Percentiles rank a stretch among this genome's conserved stretches.
These are phyloP conservation scores for Nannochloropsis salina DNA, from an alignment of 108 stramenopile species.

Conservation along the genomic window DNA sequence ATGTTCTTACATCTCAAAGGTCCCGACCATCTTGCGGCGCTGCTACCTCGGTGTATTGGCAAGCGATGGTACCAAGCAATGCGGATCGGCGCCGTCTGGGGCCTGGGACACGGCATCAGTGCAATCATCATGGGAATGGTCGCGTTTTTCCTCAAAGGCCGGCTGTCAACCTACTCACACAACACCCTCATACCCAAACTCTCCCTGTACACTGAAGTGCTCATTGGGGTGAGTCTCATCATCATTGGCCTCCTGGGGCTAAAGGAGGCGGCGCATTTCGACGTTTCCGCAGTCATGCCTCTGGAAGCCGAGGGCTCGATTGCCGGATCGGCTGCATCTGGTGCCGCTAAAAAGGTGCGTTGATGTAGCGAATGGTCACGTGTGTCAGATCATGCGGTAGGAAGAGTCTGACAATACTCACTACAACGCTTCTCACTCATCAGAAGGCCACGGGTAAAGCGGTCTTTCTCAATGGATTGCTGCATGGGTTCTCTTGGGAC, in stretches of 20 bases:
- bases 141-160: conserved; percentile 72
- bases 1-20: background rate
- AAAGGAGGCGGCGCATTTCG: conserved; percentile 63
- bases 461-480: conserved; percentile 84
- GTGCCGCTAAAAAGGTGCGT: background rate
- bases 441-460: conserved; percentile 52
- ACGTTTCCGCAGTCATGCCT: conserved; percentile 19
- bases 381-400: background rate
- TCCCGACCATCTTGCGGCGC: conserved; percentile 82
- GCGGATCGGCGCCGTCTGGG: conserved; percentile 86
- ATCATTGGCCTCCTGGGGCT: conserved; percentile 85
- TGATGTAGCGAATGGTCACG: background rate
- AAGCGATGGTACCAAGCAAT: conserved; percentile 65
- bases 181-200: conserved; percentile 46
- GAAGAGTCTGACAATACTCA: background rate
- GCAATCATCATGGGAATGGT: conserved; percentile 71
- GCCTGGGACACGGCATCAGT: conserved; percentile 86
- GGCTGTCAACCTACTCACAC: conserved; percentile 39
- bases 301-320: conserved; percentile 15
- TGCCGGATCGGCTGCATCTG: background rate
- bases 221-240: conserved; percentile 77
- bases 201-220: conserved; percentile 66
- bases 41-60: conserved; percentile 76
- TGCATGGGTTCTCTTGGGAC: conserved; percentile 94
- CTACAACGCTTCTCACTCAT: background rate